Evolutionary conservation across 2,329 filamentous ascomycete genomes (phyloP).

Genomic region (Hymenoscyphus occultus): DNA sequence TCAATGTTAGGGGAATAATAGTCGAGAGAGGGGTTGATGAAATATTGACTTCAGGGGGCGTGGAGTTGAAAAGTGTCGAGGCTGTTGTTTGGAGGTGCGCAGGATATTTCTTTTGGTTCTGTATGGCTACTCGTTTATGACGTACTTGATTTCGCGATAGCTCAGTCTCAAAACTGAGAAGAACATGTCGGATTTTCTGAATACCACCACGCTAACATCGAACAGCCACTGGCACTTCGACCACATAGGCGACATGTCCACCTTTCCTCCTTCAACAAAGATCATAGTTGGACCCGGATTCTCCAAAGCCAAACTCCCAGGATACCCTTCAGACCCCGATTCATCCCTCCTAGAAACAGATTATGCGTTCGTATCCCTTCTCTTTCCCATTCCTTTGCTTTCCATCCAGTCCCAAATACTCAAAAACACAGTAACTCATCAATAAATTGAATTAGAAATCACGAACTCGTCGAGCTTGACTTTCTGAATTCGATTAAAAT

Average conservation of each 20-base stretch:
- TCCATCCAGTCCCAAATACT: too few species aligned
- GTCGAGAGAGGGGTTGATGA: constrained; percentile 8
- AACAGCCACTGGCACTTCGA: constrained; percentile 48
- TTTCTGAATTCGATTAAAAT: constrained; percentile 35
- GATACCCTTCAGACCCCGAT: constrained; percentile 42
- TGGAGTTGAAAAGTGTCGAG: neutral
- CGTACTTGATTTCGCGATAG: too few species aligned
- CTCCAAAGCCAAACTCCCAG: constrained; percentile 44
- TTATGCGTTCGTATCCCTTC: constrained; percentile 22
- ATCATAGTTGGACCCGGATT: constrained; percentile 53
- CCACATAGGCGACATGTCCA: constrained; percentile 48
- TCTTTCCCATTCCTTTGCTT: neutral
- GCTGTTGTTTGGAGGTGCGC: constrained; percentile 13
- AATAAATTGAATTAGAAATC: neutral
- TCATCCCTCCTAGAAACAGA: constrained; percentile 38
- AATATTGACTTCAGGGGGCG: constrained; percentile 1
- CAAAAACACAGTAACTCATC: neutral
- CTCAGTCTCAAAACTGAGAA: too few species aligned
- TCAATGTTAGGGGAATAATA: constrained; percentile 8
- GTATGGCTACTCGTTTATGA: neutral
- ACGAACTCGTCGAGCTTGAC: constrained; percentile 6
- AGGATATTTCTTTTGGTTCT: neutral
- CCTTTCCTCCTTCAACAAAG: constrained; percentile 44
- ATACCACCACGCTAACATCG: too few species aligned
- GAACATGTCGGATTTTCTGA: too few species aligned